Evolutionary conservation across 495 filamentous ascomycete species (phyloP).

Genomic region (Monascus purpureus): DNA sequence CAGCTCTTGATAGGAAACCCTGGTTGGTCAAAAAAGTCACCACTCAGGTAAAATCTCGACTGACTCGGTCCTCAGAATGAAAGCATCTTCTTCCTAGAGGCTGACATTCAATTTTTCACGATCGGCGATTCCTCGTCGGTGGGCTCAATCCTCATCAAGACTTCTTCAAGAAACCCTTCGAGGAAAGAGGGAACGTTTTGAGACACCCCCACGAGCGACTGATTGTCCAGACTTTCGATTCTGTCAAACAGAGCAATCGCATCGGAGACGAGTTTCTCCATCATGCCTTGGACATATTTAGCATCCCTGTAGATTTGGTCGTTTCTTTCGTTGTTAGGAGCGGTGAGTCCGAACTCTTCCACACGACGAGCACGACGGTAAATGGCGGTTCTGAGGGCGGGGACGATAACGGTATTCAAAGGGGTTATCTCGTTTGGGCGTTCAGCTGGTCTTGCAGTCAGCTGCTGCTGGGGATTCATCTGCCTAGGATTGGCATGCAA

Average conservation of each 20-base stretch:
- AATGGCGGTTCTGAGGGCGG: constrained; percentile 79
- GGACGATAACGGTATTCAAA: constrained; percentile 72
- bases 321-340: constrained; percentile 2
- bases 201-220: constrained; percentile 80
- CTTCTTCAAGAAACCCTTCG: constrained; percentile 86
- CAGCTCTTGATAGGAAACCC: neutral
- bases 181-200: constrained; percentile 73
- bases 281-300: constrained; percentile 66
- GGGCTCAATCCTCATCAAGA: constrained; percentile 82
- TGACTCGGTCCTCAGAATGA: too few species aligned
- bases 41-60: too few species aligned
- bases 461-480: neutral
- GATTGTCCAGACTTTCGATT: constrained; percentile 74
- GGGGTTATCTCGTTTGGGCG: constrained; percentile 36
- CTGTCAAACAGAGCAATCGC: constrained; percentile 64
- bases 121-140: constrained; percentile 45
- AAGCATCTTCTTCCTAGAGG: too few species aligned
- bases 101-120: neutral
- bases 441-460: constrained; percentile 6
- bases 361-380: constrained; percentile 46
- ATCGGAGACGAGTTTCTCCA: constrained; percentile 65
- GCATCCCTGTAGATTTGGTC: constrained; percentile 25
- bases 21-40: neutral
- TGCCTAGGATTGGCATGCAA: neutral
- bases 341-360: constrained; percentile 7